Evolutionary conservation across 306 rosid species (phyloP), one percentile per base, ranked within the genome.

Genomic region (Carpinus fangiana): DNA sequence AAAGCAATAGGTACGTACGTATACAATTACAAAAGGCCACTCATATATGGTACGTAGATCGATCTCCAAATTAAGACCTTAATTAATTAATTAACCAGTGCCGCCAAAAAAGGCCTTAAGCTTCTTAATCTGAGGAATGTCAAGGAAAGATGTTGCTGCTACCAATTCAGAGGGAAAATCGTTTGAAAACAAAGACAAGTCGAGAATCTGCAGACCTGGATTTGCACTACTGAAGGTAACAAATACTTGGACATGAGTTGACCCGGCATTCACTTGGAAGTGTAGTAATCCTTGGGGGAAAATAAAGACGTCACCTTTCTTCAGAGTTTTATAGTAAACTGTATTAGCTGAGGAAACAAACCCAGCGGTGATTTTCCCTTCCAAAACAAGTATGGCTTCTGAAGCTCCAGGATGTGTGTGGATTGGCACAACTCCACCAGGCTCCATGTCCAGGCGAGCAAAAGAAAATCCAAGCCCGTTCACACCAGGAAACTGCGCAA

Each of bases 31-130:
- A n/a, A 65, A 23, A 20, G 23, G 20, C 28, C 31, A 20, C 17
- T 36, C 41, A 36, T 23, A 23, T 23, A 23, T 21, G 62, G 34
- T 31, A 31, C 34, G 41, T 4, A 36, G 41, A 36, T 36, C 41
- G 41, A 36, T 36, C 41, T 36, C 41, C 41, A 36, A 36, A 31
- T 31, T 31, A 31, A 31, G 34, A 36, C 5, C 0, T 36, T 5
- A 5, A 4, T 34, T 3, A 26, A 57, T 7, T 31, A 31, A 5
- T 43, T 80, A 93, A 74, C 83, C 83, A 47, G 81, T 78, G 0
- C 98, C 97, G 53, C 97, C 98, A 76, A 94, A 92, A 91, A 85
- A 88, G 97, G 55, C 85, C 88, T 94, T 94, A 36, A 94, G 93
- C 88, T 89, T 94, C 89, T 90, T 88, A 4, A 94, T 79, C 70